phyloP scores from a whole-genome alignment of 73 alveolate genomes.

The Paramecium tetraurelia region DNA sequence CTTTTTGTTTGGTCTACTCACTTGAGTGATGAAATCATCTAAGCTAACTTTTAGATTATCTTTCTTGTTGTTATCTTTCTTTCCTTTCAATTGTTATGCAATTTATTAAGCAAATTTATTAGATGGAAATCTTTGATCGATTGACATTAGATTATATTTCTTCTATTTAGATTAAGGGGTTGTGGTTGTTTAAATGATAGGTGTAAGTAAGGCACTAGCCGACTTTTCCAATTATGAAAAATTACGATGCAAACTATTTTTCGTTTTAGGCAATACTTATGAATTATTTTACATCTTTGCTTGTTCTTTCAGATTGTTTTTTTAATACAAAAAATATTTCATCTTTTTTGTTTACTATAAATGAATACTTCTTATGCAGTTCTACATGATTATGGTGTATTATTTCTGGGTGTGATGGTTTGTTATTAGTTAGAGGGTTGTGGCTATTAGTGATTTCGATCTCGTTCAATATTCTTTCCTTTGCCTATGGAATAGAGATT shows the following conservation, averaged over 20 bases:
- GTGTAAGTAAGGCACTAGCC: not conserved
- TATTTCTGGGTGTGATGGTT: conserved; percentile 1
- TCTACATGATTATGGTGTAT: conserved; percentile 41
- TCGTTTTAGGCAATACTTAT: not conserved
- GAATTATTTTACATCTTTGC: not conserved
- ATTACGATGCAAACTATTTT: not conserved
- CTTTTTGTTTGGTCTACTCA: not conserved
- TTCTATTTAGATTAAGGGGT: not conserved
- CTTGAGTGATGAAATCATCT: conserved; percentile 9
- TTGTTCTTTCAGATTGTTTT: not conserved
- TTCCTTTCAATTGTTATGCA: conserved; percentile 8
- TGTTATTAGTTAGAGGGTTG: not conserved
- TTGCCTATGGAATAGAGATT: not conserved
- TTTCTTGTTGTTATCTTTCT: not conserved
- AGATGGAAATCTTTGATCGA: not conserved
- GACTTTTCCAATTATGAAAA: not conserved
- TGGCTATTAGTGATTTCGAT: not conserved
- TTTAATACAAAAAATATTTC: not conserved
- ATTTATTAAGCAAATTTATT: not conserved
- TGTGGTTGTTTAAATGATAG: not conserved
- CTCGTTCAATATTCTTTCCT: not conserved
- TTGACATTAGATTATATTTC: conserved; percentile 13
- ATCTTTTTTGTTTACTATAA: not conserved
- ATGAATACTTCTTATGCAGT: conserved; percentile 1
- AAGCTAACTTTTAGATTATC: not conserved